Evolutionary conservation across 192 early-diverging fungal species (phyloP).

Genomic region (Coemansia aciculifera): DNA sequence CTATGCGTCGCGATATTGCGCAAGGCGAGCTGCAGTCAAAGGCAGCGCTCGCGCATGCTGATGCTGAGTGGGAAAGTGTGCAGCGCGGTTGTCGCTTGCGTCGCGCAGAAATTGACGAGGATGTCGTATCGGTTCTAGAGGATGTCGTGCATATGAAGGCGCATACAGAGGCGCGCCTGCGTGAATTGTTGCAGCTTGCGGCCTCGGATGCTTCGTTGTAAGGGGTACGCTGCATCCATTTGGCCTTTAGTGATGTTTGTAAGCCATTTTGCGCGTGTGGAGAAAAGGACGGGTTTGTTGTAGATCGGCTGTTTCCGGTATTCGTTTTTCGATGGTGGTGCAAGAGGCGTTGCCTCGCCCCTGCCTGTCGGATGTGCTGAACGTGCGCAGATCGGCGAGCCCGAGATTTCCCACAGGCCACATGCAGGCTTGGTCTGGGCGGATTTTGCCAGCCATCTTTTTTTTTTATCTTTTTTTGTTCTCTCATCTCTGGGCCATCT

Average conservation of each 20-base stretch:
- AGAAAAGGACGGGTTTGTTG: neutral
- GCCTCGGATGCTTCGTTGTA: slow-evolving; percentile 14
- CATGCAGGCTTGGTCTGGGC: slow-evolving; percentile 2
- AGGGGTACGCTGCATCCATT: neutral
- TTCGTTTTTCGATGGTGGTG: neutral
- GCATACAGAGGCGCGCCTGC: slow-evolving; percentile 34
- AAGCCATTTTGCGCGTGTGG: neutral
- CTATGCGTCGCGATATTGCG: slow-evolving; percentile 47
- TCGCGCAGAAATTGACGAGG: slow-evolving; percentile 45
- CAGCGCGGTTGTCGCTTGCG: slow-evolving; percentile 52
- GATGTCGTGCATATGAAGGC: slow-evolving; percentile 44
- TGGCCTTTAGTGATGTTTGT: neutral
- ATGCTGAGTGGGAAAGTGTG: slow-evolving; percentile 54
- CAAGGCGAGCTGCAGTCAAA: slow-evolving; percentile 51
- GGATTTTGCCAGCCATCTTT: slow-evolving; percentile 1
- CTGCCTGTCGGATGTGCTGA: neutral
- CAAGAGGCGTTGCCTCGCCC: neutral
- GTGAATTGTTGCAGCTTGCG: slow-evolving; percentile 46
- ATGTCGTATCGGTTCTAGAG: slow-evolving; percentile 45
- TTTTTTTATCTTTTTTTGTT: neutral
- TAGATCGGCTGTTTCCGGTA: neutral
- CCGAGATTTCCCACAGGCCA: slow-evolving; percentile 11
- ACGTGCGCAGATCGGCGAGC: neutral
- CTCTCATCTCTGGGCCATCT: slow-evolving; percentile 8
- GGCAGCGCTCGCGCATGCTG: slow-evolving; percentile 45